Evolutionary conservation across 169 alveolate genomes (phyloP).

Genomic region (Prorocentrum cordatum): DNA sequence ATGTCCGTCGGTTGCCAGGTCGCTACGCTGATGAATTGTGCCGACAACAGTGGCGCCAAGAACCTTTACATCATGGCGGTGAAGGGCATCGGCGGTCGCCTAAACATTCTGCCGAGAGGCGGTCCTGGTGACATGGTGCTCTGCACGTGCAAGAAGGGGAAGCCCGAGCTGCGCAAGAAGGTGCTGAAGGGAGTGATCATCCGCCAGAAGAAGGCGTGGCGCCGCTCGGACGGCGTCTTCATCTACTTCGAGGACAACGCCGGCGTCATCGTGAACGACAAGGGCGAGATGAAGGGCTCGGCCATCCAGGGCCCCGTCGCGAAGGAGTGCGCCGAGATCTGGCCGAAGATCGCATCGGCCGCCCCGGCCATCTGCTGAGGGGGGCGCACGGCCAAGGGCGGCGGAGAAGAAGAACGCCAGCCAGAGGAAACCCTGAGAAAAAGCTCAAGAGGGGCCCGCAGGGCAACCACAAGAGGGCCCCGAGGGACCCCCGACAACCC

Average conservation of each 20-base stretch:
- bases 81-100: conserved; percentile 92
- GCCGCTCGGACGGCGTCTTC: conserved; percentile 97
- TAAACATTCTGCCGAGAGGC: conserved; percentile 96
- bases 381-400: no score
- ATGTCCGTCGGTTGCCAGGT: no score
- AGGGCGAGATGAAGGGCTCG: conserved; percentile 99
- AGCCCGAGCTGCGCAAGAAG: conserved; percentile 83
- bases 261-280: conserved; percentile 96
- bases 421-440: no score
- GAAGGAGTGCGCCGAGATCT: conserved; percentile 98
- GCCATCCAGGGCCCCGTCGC: conserved; percentile 99
- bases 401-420: no score
- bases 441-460: no score
- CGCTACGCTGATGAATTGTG: no score
- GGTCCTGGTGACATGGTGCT: conserved; percentile 99
- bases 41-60: no score
- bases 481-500: no score
- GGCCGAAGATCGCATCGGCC: conserved; percentile 99
- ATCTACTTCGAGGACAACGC: conserved; percentile 91
- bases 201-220: conserved; percentile 98
- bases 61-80: conserved; percentile 95
- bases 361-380: conserved; percentile 95
- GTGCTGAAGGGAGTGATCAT: conserved; percentile 95
- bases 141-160: conserved; percentile 91
- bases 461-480: no score